Base-by-base conservation (phyloP, 371 early-diverging fungal genomes). In the Gilbertella persicaria region DNA sequence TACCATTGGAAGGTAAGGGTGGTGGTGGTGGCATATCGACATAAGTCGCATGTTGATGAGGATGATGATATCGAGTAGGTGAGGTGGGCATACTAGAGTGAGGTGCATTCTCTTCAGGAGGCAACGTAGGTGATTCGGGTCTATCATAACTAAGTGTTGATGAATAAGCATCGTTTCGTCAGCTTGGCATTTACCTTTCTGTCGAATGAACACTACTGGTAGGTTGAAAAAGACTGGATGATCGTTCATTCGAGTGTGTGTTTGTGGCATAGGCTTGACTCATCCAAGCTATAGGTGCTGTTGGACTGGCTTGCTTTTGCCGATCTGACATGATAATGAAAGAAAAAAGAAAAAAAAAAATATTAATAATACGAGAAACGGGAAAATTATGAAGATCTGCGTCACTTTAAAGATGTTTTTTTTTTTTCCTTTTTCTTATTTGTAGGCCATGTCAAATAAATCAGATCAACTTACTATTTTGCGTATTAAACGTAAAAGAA, bases 401-500 rank as follows among this genome's bases (percentile, higher is more conserved):
- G 28, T 28, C 28, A 28, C 28, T 28, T 28, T 28, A 28, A 9
- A 28, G 4, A 28, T 28, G 28, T 9, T 28, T 28, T 28, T 28
- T 28, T 28, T 28, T 28, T 28, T 28, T 28, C 28, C 28, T 28
- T 28, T 28, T 28, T 40, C 39, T 10, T 46, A 13, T 38, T 45
- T 21, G 50, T 30, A n/a, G 4, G n/a, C 21, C 2, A 50, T 45
- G 44, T 38, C 45, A 28, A 50, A 5, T 30, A 36, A 21, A 17
- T 24, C 68, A 67, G 41, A 45, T 10, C 71, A 71, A 35, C 50
- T 86, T 7, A 87, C 88, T 2, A 82, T 91, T 50, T 69, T 91
- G 20, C 79, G 91, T 7, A 84, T 91, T 51, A 91, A 91, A 64
- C 87, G 91, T 39, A 90, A 87, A 63, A 82, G 91, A 48, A 77